Evolutionary conservation across 2,329 filamentous ascomycete genomes (phyloP), one percentile per base, ranked within the genome.

Genomic region (Pseudogymnoascus sp.): DNA sequence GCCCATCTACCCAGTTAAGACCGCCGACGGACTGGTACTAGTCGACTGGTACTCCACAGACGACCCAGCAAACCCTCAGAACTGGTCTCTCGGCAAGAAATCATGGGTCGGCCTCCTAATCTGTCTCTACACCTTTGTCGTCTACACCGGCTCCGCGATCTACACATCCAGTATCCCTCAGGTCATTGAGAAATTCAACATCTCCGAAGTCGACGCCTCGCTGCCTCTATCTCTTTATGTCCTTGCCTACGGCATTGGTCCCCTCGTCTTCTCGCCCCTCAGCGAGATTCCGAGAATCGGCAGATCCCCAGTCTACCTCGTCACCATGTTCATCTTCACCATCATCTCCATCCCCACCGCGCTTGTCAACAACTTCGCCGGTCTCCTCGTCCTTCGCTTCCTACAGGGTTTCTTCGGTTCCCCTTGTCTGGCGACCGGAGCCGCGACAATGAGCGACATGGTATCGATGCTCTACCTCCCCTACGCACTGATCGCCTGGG

Each of bases 251-350:
- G 86, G 86, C 11, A 74, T 86, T 14, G 87, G 86, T 0, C 86
- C 87, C 0, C 73, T 90, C 26, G 65, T 90, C 24, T 89, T 84
- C 74, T 85, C 84, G 0, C 88, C 88, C 0, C 73, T 90, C 44
- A 82, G 79, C 59, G 88, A 91, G 74, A 83, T 90, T 21, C 86
- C 87, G 0, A 71, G 79, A 53, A 81, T 90, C 61, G 88, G 88
- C 2, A 80, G 88, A 6, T 90, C 86, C 68, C 83, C 84, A 0
- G 82, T 87, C 5, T 91, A 91, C 73, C 81, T 88, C 37, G 72
- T 82, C 67, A 87, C 86, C 8, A 87, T 90, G 76, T 81, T 82
- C 64, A 76, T 90, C 29, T 91, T 90, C 71, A 83, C 88, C 59
- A 80, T 90, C 65, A 73, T 91, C 10, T 84, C 81, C 5, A 80